phyloP scores from a whole-genome alignment of 2,329 filamentous ascomycete genomes.

The Amauroascus niger region DNA sequence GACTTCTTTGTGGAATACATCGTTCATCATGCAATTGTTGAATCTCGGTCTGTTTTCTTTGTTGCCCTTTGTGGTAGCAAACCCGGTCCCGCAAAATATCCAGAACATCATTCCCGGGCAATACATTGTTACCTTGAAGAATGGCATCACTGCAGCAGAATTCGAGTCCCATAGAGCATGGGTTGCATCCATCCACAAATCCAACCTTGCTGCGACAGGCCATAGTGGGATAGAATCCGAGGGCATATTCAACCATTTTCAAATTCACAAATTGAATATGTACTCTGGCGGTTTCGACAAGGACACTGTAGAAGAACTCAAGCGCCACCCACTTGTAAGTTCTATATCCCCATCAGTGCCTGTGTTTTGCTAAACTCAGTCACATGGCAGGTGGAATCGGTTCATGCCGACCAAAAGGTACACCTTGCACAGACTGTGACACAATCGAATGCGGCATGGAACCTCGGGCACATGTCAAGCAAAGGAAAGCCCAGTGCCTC shows the following conservation, averaged over 20 bases:
- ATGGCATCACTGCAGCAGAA: constrained; percentile 5
- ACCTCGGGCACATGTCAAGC: constrained; percentile 10
- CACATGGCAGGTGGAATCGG: constrained; percentile 8
- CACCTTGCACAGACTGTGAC: constrained; percentile 9
- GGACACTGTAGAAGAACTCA: constrained; percentile 9
- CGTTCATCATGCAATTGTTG: constrained; percentile 9
- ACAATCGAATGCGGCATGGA: constrained; percentile 7
- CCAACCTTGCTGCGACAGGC: constrained; percentile 7
- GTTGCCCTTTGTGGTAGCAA: constrained; percentile 8
- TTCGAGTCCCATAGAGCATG: constrained; percentile 7
- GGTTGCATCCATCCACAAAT: constrained; percentile 5
- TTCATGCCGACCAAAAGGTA: constrained; percentile 8
- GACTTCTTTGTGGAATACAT: not conserved
- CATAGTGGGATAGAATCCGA: constrained; percentile 1
- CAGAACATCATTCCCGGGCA: constrained; percentile 9
- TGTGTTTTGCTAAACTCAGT: not conserved
- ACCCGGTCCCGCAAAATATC: not conserved
- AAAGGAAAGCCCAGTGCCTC: constrained; percentile 5
- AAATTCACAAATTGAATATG: constrained; percentile 12
- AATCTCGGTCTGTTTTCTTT: constrained; percentile 1
- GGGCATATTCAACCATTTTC: constrained; percentile 8
- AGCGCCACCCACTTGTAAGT: constrained; percentile 10
- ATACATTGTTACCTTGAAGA: constrained; percentile 12
- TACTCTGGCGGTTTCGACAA: constrained; percentile 13
- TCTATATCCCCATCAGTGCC: no score